Conservation (phyloP, 805 yeast genomes). For the Wickerhamiella spandovensis region DNA sequence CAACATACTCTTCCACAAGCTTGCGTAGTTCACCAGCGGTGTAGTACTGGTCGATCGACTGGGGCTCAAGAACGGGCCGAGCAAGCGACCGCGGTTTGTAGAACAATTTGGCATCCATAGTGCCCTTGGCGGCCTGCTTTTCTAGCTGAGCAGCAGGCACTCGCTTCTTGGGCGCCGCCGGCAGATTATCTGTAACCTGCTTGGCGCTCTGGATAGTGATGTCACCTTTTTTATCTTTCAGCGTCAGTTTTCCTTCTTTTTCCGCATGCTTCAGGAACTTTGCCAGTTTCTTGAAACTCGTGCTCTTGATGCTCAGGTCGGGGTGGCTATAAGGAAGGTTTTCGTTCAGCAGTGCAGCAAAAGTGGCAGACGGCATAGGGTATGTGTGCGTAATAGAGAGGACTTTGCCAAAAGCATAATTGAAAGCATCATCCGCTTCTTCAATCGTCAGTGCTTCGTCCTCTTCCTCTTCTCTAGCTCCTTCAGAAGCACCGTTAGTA, state of each 20-base stretch:
- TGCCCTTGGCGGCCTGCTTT: conserved; percentile 4
- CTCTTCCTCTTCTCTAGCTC: conserved; percentile 1
- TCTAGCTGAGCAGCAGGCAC: neutral
- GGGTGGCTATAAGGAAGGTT: conserved; percentile 48
- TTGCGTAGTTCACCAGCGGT: conserved; percentile 41
- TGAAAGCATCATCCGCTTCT: conserved; percentile 43
- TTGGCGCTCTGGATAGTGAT: conserved; percentile 36
- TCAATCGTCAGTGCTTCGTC: conserved; percentile 8
- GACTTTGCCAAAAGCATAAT: conserved; percentile 57
- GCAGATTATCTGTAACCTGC: conserved; percentile 5
- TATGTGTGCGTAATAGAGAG: conserved; percentile 29
- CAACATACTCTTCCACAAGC: conserved; percentile 44
- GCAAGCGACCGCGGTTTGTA: conserved; percentile 22
- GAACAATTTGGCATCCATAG: conserved; percentile 16
- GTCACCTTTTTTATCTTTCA: conserved; percentile 77
- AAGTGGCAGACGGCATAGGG: conserved; percentile 62
- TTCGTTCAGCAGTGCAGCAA: conserved; percentile 47
- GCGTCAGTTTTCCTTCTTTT: conserved; percentile 49
- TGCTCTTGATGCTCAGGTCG: conserved; percentile 41
- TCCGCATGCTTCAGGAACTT: conserved; percentile 81
- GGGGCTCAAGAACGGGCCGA: conserved; percentile 13
- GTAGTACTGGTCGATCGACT: conserved; percentile 29
- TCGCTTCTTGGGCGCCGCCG: conserved; percentile 5
- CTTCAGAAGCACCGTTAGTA: conserved; percentile 1
- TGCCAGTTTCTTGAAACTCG: conserved; percentile 81